Evolutionary conservation across 495 filamentous ascomycete genomes (phyloP).

Genomic region (Penicillium diatomitis): DNA sequence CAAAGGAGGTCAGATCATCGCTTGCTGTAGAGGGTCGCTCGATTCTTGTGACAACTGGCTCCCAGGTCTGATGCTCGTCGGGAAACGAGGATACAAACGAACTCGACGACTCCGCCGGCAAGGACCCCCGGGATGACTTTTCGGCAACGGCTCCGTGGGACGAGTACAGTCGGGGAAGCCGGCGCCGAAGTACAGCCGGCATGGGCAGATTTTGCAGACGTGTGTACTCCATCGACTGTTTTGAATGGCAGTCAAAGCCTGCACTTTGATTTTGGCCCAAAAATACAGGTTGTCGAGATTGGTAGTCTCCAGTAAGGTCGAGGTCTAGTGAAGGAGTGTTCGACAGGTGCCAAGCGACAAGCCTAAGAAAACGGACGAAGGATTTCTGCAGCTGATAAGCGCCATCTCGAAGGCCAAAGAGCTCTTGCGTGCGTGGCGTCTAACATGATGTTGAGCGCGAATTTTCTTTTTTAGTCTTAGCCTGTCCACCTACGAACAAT

Average conservation of each 20-base stretch:
- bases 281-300: neutral
- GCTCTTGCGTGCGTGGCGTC: too few species aligned
- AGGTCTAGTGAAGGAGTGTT: too few species aligned
- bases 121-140: conserved; percentile 4
- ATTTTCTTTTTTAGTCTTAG: too few species aligned
- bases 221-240: conserved; percentile 13
- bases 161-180: conserved; percentile 19
- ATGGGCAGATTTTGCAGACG: conserved; percentile 25
- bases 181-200: conserved; percentile 26
- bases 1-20: conserved; percentile 12
- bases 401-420: too few species aligned
- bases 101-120: conserved; percentile 7
- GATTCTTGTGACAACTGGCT: neutral
- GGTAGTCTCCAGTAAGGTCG: too few species aligned
- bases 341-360: too few species aligned
- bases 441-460: too few species aligned
- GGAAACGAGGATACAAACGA: conserved; percentile 13
- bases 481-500: too few species aligned
- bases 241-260: too few species aligned
- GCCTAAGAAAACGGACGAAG: too few species aligned
- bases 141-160: conserved; percentile 10
- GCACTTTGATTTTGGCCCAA: neutral
- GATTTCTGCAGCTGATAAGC: too few species aligned
- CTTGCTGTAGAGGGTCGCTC: conserved; percentile 13
- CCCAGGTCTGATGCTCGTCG: neutral